Evolutionary conservation across 306 rosid genomes (phyloP).

Genomic region (Cucurbita maxima): DNA sequence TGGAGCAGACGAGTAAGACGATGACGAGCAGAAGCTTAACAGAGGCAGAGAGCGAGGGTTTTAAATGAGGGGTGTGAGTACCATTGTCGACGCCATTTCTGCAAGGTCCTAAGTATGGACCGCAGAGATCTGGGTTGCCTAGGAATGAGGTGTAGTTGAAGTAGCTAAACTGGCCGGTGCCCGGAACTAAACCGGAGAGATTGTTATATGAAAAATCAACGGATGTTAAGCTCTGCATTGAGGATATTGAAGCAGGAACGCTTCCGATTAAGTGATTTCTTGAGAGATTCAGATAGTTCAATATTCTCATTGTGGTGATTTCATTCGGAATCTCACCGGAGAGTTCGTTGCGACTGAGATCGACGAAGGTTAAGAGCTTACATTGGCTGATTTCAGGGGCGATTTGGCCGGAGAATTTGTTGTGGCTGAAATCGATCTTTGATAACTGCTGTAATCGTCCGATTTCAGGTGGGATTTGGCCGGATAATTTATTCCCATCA

Average conservation of each 20-base stretch:
- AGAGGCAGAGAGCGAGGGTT: slow-evolving; percentile 57
- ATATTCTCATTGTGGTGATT: slow-evolving; percentile 64
- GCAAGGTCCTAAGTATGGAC: slow-evolving; percentile 83
- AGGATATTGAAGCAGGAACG: slow-evolving; percentile 58
- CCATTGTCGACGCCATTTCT: slow-evolving; percentile 53
- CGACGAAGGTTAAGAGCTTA: slow-evolving; percentile 70
- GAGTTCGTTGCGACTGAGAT: slow-evolving; percentile 72
- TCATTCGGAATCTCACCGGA: slow-evolving; percentile 69
- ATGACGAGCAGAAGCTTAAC: slow-evolving; percentile 62
- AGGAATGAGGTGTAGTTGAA: slow-evolving; percentile 83
- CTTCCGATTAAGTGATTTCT: slow-evolving; percentile 67
- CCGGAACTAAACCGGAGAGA: slow-evolving; percentile 93
- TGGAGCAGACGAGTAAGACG: slow-evolving; percentile 67
- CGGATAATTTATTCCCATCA: slow-evolving; percentile 71
- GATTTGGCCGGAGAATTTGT: slow-evolving; percentile 53
- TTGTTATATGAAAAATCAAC: slow-evolving; percentile 90
- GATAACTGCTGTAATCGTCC: slow-evolving; percentile 78
- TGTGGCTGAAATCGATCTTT: slow-evolving; percentile 71
- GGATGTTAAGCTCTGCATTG: slow-evolving; percentile 87
- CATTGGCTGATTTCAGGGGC: slow-evolving; percentile 61
- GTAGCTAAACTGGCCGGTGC: slow-evolving; percentile 91
- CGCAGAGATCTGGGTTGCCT: slow-evolving; percentile 77
- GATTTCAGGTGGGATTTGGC: slow-evolving; percentile 64
- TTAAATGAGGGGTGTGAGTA: slow-evolving; percentile 31
- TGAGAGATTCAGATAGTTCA: slow-evolving; percentile 77